phyloP scores from a whole-genome alignment of 208 protist species.

The Trypanosoma avium region DNA sequence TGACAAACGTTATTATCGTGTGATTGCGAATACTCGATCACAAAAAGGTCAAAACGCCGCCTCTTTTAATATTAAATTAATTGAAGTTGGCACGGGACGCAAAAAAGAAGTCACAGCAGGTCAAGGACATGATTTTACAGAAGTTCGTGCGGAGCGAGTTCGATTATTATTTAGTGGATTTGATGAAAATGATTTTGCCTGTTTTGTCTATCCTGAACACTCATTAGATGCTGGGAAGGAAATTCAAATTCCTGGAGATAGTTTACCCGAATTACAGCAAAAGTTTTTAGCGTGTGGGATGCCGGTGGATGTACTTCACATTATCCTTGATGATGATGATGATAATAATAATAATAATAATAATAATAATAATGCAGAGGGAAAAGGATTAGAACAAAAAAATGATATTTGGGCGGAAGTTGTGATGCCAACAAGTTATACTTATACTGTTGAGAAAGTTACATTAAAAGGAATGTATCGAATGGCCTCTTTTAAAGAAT shows the following conservation, averaged over 20 bases:
- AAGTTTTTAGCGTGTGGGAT: slow-evolving; percentile 82
- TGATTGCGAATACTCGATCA: slow-evolving; percentile 78
- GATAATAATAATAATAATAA: no score
- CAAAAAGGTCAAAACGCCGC: slow-evolving; percentile 91
- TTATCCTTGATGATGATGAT: slow-evolving; percentile 65
- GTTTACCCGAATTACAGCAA: slow-evolving; percentile 77
- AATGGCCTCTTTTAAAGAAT: slow-evolving; percentile 85
- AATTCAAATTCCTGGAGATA: slow-evolving; percentile 73
- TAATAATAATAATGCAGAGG: no score
- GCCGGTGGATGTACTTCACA: slow-evolving; percentile 87
- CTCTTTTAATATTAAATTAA: slow-evolving; percentile 86
- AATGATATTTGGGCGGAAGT: slow-evolving; percentile 84
- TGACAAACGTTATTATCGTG: slow-evolving; percentile 79
- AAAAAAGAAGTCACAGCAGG: slow-evolving; percentile 86
- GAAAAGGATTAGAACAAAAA: no score
- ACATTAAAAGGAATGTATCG: slow-evolving; percentile 84
- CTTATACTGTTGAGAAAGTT: slow-evolving; percentile 87
- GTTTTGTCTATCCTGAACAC: slow-evolving; percentile 89
- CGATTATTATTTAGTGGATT: slow-evolving; percentile 89
- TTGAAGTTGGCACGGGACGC: slow-evolving; percentile 69
- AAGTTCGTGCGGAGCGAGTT: slow-evolving; percentile 77
- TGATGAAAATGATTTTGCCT: slow-evolving; percentile 87
- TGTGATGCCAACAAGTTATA: slow-evolving; percentile 83
- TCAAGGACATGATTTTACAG: slow-evolving; percentile 83
- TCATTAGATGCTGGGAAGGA: slow-evolving; percentile 74